Evolutionary conservation across 2,329 filamentous ascomycete species (phyloP), one percentile per base, ranked within the genome.

Genomic region (Scedosporium minutisporum): DNA sequence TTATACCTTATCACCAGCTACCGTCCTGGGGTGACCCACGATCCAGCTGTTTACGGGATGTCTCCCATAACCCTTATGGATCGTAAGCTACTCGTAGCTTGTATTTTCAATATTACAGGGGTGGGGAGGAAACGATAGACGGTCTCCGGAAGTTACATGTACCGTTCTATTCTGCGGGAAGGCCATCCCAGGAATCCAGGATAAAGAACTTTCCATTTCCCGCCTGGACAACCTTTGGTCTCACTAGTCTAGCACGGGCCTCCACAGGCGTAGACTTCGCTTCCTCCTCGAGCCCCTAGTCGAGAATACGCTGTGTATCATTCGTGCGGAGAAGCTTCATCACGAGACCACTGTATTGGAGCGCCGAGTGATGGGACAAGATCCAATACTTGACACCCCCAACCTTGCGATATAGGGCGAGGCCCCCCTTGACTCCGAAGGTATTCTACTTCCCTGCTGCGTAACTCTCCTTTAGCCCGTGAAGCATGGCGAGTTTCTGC

Each of bases 321-420:
- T 21, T 53, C 2, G 64, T 65, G 63, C 65, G 41, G 1, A 48
- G 6, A 1, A 69, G 42, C 5, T 65, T 51, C 64, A 67, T 66
- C 14, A 68, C 63, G 3, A 67, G 5, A 1, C 68, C 69, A 0
- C 48, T 46, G 10, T 65, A 70, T 0, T 18, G 9, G 16, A 70
- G 29, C 16, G 61, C 16, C 0, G 67, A 63, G 18, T 65, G 53
- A 21, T 69, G 67, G 2, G 62, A 62, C 6, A 51, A 51, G 6
- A 70, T 7, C 68, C 68, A 70, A n/a, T 69, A 65, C 25, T 66
- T 65, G 18, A 64, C 58, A 0, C 65, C 66, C 6, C 68, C 67
- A 6, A 67, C 48, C 33, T 65, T 68, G 44, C 68, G 63, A 7
- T 68, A 64, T 3, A 70, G 41, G 1, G 58, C 65, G 1, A 70